phyloP scores from a whole-genome alignment of 768 basidiomycete genomes.

The Suillus cothurnatus region DNA sequence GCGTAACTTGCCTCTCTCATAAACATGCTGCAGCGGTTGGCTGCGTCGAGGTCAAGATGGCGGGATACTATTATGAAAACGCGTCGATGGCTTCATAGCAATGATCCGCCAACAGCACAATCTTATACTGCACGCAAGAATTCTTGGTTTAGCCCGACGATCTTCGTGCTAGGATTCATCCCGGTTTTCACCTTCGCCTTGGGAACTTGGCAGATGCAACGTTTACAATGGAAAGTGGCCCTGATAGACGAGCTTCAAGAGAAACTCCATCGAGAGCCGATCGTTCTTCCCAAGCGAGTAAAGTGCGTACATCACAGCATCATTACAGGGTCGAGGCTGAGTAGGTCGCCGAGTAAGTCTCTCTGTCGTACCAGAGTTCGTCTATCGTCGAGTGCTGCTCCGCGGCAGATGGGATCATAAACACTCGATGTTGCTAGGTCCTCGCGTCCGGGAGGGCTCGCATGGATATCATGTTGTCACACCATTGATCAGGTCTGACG shows the following conservation, averaged over 20 bases:
- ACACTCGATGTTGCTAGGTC: conserved; percentile 79
- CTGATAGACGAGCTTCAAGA: conserved; percentile 93
- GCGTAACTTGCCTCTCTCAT: not conserved
- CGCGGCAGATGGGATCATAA: conserved; percentile 79
- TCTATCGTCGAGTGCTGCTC: conserved; percentile 82
- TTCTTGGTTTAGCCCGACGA: conserved; percentile 67
- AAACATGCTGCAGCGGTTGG: conserved; percentile 1
- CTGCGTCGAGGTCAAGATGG: conserved; percentile 15
- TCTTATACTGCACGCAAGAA: conserved; percentile 61
- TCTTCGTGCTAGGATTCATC: conserved; percentile 78
- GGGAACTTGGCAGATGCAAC: conserved; percentile 92
- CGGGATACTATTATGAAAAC: conserved; percentile 9
- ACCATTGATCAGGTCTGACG: conserved; percentile 78
- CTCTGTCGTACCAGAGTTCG: conserved; percentile 82
- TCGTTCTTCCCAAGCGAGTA: conserved; percentile 78
- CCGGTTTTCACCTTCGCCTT: conserved; percentile 89
- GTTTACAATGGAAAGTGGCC: conserved; percentile 92
- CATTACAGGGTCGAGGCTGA: conserved; percentile 19
- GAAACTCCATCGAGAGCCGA: conserved; percentile 79
- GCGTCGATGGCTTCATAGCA: conserved; percentile 20
- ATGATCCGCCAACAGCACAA: conserved; percentile 33
- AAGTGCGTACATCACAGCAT: conserved; percentile 59
- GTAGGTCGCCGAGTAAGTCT: conserved; percentile 45
- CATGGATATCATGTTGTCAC: conserved; percentile 89
- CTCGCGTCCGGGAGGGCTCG: conserved; percentile 85